Base-by-base conservation (phyloP, 768 basidiomycete genomes). In the Russula compacta region DNA sequence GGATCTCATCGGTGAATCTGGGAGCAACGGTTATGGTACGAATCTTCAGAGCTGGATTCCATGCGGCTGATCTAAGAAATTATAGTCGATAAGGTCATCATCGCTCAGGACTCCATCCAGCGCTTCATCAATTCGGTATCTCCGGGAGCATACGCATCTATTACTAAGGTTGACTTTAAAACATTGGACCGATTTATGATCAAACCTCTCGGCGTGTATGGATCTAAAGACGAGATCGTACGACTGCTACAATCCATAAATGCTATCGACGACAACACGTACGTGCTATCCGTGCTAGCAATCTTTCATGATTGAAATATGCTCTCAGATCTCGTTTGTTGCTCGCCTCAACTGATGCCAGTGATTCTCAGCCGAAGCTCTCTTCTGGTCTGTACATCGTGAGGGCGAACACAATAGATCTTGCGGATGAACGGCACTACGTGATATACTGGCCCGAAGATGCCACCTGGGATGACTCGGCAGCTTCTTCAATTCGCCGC, bases 371-470 rank as follows among this genome's bases (percentile, higher is more conserved):
- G 8, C 68, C 72, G 0, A 60, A 54, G 11, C 71, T 84, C 12
- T 75, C 79, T 5, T 79, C 83, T 24, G 83, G 83, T 15, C 66
- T 84, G 11, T 84, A 84, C 61, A 63, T 80, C 33, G 70, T 75
- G 35, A 71, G 69, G 33, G 46, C 60, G 24, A 39, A 29, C n/a
- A 43, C 15, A 29, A 39, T 35, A n/a, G 61, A 51, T 2, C 60
- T 62, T 3, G 40, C 43, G 6, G 69, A 73, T 40, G 54, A 64
- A 12, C 68, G 73, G 33, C 54, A 80, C 10, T 82, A 80, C 56
- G 76, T 82, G 15, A 66, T 85, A 6, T 84, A 81, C 59, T 86
- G 84, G 83, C 83, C 83, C 0, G 81, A 86, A 63, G 74, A 79
- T 32, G 75, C 71, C 2, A 84, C 83, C 0, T 85, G 84, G 84